These are phyloP conservation scores for Chenopodium quinoa DNA, from an alignment of 148 eudicot species.

Conservation along the genomic window DNA sequence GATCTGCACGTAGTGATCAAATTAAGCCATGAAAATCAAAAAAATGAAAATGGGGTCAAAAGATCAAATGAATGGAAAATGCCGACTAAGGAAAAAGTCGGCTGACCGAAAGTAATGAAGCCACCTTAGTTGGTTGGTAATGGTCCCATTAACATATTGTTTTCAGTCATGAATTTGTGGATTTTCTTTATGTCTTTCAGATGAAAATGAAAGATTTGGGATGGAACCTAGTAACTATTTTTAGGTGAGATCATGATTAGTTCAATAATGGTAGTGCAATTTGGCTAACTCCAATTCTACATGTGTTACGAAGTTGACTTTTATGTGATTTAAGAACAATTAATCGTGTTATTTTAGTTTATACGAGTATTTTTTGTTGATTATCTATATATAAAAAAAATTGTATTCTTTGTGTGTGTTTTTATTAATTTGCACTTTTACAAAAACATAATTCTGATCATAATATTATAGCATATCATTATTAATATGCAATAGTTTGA, in stretches of 20 bases:
- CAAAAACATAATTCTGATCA: too few relatives aligned
- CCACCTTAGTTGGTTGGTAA: background rate
- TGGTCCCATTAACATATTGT: background rate
- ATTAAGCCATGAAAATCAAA: background rate
- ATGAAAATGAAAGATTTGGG: background rate
- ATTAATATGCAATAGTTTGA: too few relatives aligned
- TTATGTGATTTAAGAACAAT: too few relatives aligned
- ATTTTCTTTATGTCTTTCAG: background rate
- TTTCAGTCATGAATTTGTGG: background rate
- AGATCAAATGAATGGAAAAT: background rate
- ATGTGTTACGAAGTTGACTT: too few relatives aligned
- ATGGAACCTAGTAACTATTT: background rate
- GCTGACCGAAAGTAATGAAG: constrained; percentile 27
- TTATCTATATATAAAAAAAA: too few relatives aligned
- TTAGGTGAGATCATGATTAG: background rate
- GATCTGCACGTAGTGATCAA: constrained; percentile 39
- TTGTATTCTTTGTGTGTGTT: too few relatives aligned
- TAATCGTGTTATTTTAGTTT: too few relatives aligned
- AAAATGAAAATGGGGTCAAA: background rate
- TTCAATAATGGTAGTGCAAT: too few relatives aligned
- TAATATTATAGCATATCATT: too few relatives aligned
- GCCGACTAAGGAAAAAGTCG: constrained; percentile 14
- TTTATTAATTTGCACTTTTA: too few relatives aligned
- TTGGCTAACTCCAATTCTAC: too few relatives aligned
- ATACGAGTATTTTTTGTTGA: too few relatives aligned